Percentiles rank a stretch among this genome's conserved stretches.
Evolutionary conservation across 306 rosid species (phyloP).

Genomic region (Quillaja saponaria): DNA sequence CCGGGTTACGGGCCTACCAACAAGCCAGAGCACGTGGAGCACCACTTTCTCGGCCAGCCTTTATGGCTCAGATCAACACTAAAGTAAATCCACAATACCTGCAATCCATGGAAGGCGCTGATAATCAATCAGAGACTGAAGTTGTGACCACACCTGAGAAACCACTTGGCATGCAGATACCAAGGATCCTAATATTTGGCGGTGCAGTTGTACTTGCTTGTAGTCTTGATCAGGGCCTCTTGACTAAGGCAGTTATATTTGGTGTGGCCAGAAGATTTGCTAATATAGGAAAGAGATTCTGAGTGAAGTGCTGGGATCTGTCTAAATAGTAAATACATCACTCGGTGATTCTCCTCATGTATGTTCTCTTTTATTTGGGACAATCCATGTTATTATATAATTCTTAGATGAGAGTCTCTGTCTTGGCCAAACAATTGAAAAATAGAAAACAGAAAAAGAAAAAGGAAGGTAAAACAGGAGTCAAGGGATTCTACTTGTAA

Average conservation of each 20-base stretch:
- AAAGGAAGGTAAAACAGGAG: background rate
- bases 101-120: conserved; percentile 47
- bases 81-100: conserved; percentile 60
- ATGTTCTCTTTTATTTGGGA: conserved; percentile 22
- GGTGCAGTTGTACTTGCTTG: conserved; percentile 86
- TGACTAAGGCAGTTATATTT: conserved; percentile 76
- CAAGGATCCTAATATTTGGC: conserved; percentile 67
- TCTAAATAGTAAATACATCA: background rate
- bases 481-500: background rate
- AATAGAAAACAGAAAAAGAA: background rate
- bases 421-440: conserved; percentile 10
- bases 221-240: conserved; percentile 78
- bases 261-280: conserved; percentile 89
- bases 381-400: background rate
- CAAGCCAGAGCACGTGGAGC: conserved; percentile 63
- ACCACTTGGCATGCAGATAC: conserved; percentile 59
- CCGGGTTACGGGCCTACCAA: conserved; percentile 79
- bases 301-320: conserved; percentile 23
- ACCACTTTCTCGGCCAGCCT: conserved; percentile 66
- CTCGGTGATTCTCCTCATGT: background rate
- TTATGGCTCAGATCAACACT: conserved; percentile 67
- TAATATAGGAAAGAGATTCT: conserved; percentile 63
- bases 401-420: background rate
- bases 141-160: conserved; percentile 38
- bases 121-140: conserved; percentile 34